Base-by-base conservation (phyloP, 2,329 filamentous ascomycete species). In the Diaporthe australafricana region DNA sequence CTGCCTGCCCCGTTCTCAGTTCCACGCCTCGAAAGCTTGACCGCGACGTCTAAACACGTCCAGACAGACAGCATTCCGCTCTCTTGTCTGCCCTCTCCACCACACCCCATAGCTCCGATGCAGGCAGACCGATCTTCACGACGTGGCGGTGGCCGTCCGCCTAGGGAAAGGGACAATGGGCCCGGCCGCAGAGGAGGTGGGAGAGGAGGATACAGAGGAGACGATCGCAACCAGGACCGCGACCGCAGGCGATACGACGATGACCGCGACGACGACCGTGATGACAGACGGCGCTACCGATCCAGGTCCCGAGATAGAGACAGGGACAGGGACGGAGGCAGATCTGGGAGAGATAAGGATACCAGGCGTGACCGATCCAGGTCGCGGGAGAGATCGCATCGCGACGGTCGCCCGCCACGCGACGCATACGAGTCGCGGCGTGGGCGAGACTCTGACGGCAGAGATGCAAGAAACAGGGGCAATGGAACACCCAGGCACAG, bases 201-300 rank as follows among this genome's bases (percentile, higher is more conserved):
- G 25, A 52, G 35, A 70, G 66, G 65, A 53, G 63, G 72, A 55
- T 71, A 78, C 42, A 77, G 83, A 67, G 75, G 83, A 67, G 75
- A 76, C 52, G 72, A 78, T 74, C 79, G 84, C 69, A 83, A 86
- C 17, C 73, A 76, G 45, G 72, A 78, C 74, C 79, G 83, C 69
- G 84, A 86, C 22, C 73, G 74, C 22, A 75, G 78, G 35, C 77
- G 80, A n/a, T 77, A 76, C 14, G 70, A 75, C 11, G 77, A 76
- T 7, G 71, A 75, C 12, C 40, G 53, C 6, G 81, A 83, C 38
- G 82, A 81, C 75, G 79, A 83, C 68, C 72, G 72, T n/a, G 74
- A 77, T 60, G 71, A 75, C 42, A 69, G 76, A 65, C 71, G 75
- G 67, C 74, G 77, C 52, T 74, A 74, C 55, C 40, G 72, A 6